Conservation (phyloP, 768 basidiomycete genomes). For the Lactifluus pinguis region DNA sequence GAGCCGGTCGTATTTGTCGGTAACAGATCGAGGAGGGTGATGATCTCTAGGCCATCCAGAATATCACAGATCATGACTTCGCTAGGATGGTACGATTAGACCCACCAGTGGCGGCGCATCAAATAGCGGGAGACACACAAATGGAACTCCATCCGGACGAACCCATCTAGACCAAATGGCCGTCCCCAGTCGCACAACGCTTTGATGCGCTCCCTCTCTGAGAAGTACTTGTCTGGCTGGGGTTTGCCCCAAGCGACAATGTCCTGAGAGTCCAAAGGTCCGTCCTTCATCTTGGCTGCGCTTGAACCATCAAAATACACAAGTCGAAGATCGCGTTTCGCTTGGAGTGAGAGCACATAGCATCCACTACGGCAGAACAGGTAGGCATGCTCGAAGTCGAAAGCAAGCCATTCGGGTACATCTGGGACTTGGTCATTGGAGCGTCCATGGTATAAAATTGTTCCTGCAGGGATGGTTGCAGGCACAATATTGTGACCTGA, state of each 20-base stretch:
- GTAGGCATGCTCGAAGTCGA: conserved; percentile 16
- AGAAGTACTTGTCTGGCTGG: conserved; percentile 15
- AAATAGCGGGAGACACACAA: conserved; percentile 7
- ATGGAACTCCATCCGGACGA: conserved; percentile 22
- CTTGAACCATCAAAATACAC: conserved; percentile 16
- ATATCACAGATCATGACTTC: conserved; percentile 17
- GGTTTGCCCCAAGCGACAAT: conserved; percentile 26
- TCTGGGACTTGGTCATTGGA: neutral
- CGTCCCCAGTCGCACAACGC: conserved; percentile 30
- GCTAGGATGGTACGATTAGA: conserved; percentile 1
- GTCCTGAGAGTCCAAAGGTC: conserved; percentile 31
- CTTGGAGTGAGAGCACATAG: conserved; percentile 2
- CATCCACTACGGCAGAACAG: conserved; percentile 2
- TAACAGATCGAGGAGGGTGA: conserved; percentile 10
- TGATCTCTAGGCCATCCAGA: conserved; percentile 7
- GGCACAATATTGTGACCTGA: conserved; percentile 15
- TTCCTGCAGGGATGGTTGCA: conserved; percentile 12
- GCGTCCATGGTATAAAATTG: conserved; percentile 18
- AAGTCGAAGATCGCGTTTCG: conserved; percentile 14
- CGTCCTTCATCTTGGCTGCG: conserved; percentile 21
- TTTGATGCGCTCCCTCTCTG: conserved; percentile 24
- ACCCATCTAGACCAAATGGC: conserved; percentile 27
- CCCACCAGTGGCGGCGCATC: neutral
- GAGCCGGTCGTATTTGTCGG: neutral
- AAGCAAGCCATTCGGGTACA: conserved; percentile 14